Evolutionary conservation across 805 yeast genomes (phyloP), one percentile per base, ranked within the genome.

Genomic region (Torulaspora indica): DNA sequence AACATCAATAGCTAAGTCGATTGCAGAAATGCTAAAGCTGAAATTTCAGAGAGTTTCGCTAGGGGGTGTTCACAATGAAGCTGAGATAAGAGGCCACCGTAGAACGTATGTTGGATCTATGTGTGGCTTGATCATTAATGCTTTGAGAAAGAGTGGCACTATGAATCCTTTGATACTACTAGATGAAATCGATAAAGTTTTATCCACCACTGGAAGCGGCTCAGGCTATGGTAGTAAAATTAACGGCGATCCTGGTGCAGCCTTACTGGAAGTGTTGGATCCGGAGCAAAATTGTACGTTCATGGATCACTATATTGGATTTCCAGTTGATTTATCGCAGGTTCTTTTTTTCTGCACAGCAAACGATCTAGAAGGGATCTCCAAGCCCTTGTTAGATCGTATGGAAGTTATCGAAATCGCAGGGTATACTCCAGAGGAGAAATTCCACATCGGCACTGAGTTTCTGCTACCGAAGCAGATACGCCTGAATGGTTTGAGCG

Each of bases 101-200:
- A 74, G 96, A 57, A 88, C 96, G 0, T 88, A 88, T 61, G 90
- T 88, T 30, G 96, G 96, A 5, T 87, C 95, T 1, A 82, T 86
- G 85, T 95, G 95, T 0, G 96, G 96, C 7, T 69, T 84, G 36
- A 69, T 88, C 22, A 75, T 85, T 24, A 90, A 82, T 64, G 86
- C 90, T 0, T 64, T 88, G 32, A 74, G 95, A 38, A 84, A 82
- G 55, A 78, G 87, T 0, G 78, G 85, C 12, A 72, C 82, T 1
- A 82, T 83, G 83, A 85, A 85, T 55, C 95, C 95, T 0, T 85
- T 88, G 14, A 81, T 88, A 45, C 69, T 88, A 40, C 68, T 88
- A 39, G 96, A 88, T 64, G 96, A 88, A 61, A 81, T 88, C 48
- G 96, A 88, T 64, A 88, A 88, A 61, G 76, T 85, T 4, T 70